phyloP scores from a whole-genome alignment of 305 asterid species.

The Caryopteris hybrid region DNA sequence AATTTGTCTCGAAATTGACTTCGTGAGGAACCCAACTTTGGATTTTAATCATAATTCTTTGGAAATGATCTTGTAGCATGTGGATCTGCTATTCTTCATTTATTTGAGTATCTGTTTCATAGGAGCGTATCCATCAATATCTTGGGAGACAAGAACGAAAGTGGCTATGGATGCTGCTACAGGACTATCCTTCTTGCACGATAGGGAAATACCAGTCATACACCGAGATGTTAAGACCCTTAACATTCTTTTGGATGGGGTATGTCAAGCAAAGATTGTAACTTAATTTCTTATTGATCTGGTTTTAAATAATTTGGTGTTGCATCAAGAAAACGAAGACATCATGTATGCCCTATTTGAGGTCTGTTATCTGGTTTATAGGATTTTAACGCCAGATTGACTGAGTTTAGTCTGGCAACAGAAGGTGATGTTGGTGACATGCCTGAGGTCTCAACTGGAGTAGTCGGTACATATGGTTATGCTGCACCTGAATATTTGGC shows the following conservation, averaged over 20 bases:
- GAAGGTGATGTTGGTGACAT: constrained; percentile 17
- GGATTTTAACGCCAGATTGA: constrained; percentile 32
- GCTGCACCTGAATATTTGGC: constrained; percentile 25
- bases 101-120: neutral
- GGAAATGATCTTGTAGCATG: no score
- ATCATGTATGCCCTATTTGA: no score
- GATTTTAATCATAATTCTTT: no score
- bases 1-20: no score
- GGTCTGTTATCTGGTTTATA: neutral
- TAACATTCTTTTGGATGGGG: constrained; percentile 27
- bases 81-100: no score
- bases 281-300: no score
- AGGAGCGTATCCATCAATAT: constrained; percentile 17
- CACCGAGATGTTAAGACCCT: constrained; percentile 5
- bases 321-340: no score
- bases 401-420: constrained; percentile 5
- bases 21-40: no score
- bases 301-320: no score
- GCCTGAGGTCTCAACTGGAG: constrained; percentile 11
- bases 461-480: constrained; percentile 7
- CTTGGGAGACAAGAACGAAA: constrained; percentile 30
- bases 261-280: neutral
- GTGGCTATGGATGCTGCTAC: constrained; percentile 26
- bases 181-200: constrained; percentile 33
- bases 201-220: constrained; percentile 11